Evolutionary conservation across 257 asterid genomes (phyloP), one percentile per base, ranked within the genome.

Genomic region (Solanum clarkiae): DNA sequence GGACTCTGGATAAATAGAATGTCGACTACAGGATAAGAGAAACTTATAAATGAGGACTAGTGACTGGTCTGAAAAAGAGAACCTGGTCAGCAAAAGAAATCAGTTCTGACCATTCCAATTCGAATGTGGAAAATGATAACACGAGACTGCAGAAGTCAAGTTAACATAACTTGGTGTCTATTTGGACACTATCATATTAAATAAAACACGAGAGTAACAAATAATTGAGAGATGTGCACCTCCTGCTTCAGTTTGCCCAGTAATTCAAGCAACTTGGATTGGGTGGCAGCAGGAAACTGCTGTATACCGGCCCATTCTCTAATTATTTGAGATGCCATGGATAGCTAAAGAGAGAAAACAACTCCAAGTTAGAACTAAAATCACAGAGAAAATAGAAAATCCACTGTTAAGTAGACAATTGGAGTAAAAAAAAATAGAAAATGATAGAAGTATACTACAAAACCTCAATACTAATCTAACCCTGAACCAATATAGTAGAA

Each of bases 201-300:
- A n/a, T 68, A 29, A 32, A 82, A 24, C 66, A 45, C 44, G 22
- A 14, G 15, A 60, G 13, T 47, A 10, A 57, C 42, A 66, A 42
- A 83, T 18, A 65, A 17, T 65, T 3, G 45, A 55, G 26, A 84
- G 85, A 86, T n/a, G 3, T 2, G 26, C 86, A 97, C 99, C 98
- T 95, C 92, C 81, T 85, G 89, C 91, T 97, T 97, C 74, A 97
- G 87, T 85, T 94, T 94, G 12, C 91, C 92, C 90, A 97, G 79
- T 92, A 95, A 91, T 74, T 93, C 97, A 84, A 91, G 95, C 96
- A 97, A 84, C 87, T 94, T 95, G 84, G 93, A 93, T 91, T 95
- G 98, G 60, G 98, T 97, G 53, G 98, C 97, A 22, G 92, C 91
- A 17, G 99, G 99, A 86, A 97, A 97, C 88, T 94, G 96, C 88